These are phyloP conservation scores for Canavalia ensiformis DNA, from an alignment of 306 rosid species.

Conservation along the genomic window DNA sequence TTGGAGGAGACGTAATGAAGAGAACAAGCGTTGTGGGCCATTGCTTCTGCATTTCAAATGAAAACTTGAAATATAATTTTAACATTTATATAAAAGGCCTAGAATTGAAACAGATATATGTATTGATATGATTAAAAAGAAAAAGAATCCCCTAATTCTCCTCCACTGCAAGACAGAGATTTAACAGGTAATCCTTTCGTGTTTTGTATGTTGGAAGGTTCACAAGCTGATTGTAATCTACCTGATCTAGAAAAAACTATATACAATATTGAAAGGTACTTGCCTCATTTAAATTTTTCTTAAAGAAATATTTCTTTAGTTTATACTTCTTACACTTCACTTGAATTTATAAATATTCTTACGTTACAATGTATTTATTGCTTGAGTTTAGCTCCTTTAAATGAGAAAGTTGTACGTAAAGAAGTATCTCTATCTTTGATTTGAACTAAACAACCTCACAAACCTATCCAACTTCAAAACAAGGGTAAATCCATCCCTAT, in stretches of 20 bases:
- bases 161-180: not conserved
- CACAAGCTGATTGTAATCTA: not conserved
- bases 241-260: not conserved
- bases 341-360: not conserved
- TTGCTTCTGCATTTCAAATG: conserved; percentile 61
- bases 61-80: conserved; percentile 24
- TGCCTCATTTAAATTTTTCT: too few relatives aligned
- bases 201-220: not conserved
- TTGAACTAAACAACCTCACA: not conserved
- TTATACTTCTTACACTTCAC: not conserved
- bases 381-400: not conserved
- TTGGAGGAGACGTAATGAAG: conserved; percentile 89
- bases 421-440: not conserved
- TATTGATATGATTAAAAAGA: too few relatives aligned
- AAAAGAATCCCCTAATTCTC: not conserved
- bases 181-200: not conserved
- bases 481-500: not conserved
- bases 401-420: not conserved
- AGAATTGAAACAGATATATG: not conserved
- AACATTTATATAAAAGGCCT: conserved; percentile 7
- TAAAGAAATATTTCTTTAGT: not conserved
- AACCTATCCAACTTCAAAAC: not conserved
- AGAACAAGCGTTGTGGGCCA: conserved; percentile 76
- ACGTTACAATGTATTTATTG: not conserved
- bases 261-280: not conserved